Evolutionary conservation across 495 filamentous ascomycete genomes (phyloP).

Genomic region (Podospora pseudopauciseta): DNA sequence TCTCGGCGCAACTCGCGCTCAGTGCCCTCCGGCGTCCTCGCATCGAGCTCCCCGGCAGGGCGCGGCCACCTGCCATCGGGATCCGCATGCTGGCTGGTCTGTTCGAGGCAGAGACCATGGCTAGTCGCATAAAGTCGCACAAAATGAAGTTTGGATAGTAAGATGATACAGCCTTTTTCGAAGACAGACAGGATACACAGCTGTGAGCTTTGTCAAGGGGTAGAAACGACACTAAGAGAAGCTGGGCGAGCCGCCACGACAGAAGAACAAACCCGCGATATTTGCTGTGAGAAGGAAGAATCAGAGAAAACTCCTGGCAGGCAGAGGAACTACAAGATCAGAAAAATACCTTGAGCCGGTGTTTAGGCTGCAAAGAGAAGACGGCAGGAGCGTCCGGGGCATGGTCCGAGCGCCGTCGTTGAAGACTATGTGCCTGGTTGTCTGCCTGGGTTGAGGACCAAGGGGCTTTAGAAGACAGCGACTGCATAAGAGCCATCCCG

Average conservation of each 20-base stretch:
- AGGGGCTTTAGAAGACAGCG: neutral
- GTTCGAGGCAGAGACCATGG: neutral
- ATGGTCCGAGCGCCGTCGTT: neutral
- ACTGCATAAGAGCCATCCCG: too few relatives aligned
- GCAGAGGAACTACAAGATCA: neutral
- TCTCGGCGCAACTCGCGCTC: neutral
- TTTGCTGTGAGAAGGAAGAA: neutral
- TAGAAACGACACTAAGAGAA: neutral
- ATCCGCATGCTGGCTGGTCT: conserved; percentile 6
- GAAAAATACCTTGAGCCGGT: neutral
- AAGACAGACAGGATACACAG: neutral
- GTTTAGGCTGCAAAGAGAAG: neutral
- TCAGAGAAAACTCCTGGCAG: neutral
- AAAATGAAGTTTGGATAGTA: too few relatives aligned
- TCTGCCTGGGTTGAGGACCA: too few relatives aligned
- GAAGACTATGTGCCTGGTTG: neutral
- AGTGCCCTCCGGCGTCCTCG: neutral
- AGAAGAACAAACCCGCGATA: neutral
- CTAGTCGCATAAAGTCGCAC: neutral
- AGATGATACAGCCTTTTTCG: neutral
- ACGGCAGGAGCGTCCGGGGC: neutral
- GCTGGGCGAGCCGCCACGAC: neutral
- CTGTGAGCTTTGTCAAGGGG: neutral
- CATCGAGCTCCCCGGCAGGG: conserved; percentile 9
- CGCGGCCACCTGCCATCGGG: conserved; percentile 14